These are phyloP conservation scores for Talinum fruticosum DNA, from an alignment of 148 eudicot genomes.

Conservation along the genomic window DNA sequence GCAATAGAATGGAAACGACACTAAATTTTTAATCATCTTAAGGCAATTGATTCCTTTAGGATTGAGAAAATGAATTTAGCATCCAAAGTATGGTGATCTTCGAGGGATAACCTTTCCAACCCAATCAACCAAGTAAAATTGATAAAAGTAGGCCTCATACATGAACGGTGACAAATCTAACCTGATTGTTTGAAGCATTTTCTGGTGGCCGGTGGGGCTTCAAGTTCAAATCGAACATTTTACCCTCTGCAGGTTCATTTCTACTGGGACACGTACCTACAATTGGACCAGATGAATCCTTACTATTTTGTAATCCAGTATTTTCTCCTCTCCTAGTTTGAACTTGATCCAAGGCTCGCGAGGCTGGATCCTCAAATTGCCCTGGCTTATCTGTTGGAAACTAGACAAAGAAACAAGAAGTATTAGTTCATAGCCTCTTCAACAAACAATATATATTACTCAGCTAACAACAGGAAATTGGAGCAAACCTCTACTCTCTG, in stretches of 20 bases:
- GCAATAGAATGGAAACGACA: not conserved
- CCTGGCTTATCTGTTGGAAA: conserved; percentile 25
- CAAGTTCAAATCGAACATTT: conserved; percentile 47
- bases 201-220: conserved; percentile 36
- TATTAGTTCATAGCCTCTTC: conserved; percentile 7
- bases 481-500: conserved; percentile 77
- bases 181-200: conserved; percentile 38
- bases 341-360: conserved; percentile 11
- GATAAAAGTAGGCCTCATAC: not conserved
- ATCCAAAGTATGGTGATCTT: not conserved
- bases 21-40: not conserved
- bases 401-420: not conserved
- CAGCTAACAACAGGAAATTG: not conserved
- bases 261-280: conserved; percentile 23
- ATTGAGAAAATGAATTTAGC: not conserved
- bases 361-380: conserved; percentile 24
- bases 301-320: conserved; percentile 13
- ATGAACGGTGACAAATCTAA: not conserved
- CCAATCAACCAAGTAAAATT: not conserved
- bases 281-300: conserved; percentile 13
- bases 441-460: not conserved
- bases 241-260: conserved; percentile 23
- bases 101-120: not conserved
- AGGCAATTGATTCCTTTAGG: not conserved
- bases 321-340: conserved; percentile 22